Evolutionary conservation across 2,329 filamentous ascomycete species (phyloP), one percentile per base, ranked within the genome.

Genomic region (Colletotrichum tofieldiae): DNA sequence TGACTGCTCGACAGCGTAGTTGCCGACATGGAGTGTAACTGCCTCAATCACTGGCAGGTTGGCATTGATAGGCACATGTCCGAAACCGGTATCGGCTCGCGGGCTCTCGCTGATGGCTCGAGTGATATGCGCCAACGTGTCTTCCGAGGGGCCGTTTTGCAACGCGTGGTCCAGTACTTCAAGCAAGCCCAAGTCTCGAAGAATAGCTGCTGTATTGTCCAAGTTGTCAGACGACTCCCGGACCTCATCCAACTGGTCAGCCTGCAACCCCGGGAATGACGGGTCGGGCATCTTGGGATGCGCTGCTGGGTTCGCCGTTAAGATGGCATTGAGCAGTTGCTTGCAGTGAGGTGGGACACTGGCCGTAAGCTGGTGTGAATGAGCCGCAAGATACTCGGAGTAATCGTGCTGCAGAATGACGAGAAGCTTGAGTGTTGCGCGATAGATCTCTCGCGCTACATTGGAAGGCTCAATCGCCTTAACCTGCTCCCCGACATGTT

Each of bases 361-460:
- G 76, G 93, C 92, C 83, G 93, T 95, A 64, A 99, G 90, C 76
- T 91, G 90, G 76, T 94, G 91, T 79, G 97, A 94, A 80, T 97
- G 94, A 77, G 95, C 94, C 7, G 94, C 93, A 52, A 99, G 84
- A 81, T 98, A 99, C 68, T 98, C 95, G 0, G 96, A 93, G 82
- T 94, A 98, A 81, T 99, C 96, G 79, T 98, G 96, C 76, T 98
- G 94, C 65, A 99, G 85, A 64, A 97, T 89, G 43, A 97, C 85
- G 66, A 98, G 84, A 72, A 98, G 89, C 78, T 97, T 95, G 59
- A 97, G 85, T 1, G 93, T 90, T 11, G 93, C 94, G 73, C 94
- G 92, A 81, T 98, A 98, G 73, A 97, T 90, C 66, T 96, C 94
- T 80, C 94, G 95, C 43, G 92, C 90, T 62, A 93, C 88, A 43